Percentiles rank a stretch among this genome's conserved stretches.
These are phyloP conservation scores for Blastomyces emzantsi DNA, from an alignment of 2,329 filamentous ascomycete genomes.

Conservation along the genomic window DNA sequence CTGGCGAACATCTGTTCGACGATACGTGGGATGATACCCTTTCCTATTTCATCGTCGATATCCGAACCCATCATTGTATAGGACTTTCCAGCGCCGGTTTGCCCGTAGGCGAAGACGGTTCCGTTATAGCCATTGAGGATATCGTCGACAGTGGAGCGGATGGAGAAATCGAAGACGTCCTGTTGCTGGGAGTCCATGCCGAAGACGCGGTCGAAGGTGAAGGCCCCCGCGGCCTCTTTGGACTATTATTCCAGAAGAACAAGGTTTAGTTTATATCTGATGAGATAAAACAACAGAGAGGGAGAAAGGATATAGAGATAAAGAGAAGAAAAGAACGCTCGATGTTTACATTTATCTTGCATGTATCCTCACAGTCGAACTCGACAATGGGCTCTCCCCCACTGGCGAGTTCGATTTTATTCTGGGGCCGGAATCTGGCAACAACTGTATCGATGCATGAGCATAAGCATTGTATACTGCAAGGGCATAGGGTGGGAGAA, in stretches of 20 bases:
- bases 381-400: constrained; percentile 86
- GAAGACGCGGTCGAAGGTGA: constrained; percentile 97
- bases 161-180: constrained; percentile 98
- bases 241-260: constrained; percentile 48
- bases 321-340: background rate
- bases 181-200: constrained; percentile 83
- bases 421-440: constrained; percentile 94
- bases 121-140: constrained; percentile 99
- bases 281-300: background rate
- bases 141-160: constrained; percentile 90
- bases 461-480: background rate
- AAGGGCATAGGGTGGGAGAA: background rate
- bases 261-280: constrained; percentile 10
- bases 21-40: constrained; percentile 94
- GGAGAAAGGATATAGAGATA: background rate
- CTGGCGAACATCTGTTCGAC: constrained; percentile 96
- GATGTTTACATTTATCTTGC: constrained; percentile 62
- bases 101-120: constrained; percentile 96
- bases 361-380: constrained; percentile 85
- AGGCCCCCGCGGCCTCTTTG: constrained; percentile 69
- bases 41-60: constrained; percentile 79
- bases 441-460: constrained; percentile 61
- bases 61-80: constrained; percentile 98
- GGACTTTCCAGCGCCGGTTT: constrained; percentile 97
- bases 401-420: constrained; percentile 82